Evolutionary conservation across 2,329 filamentous ascomycete genomes (phyloP).

Genomic region (Trichoderma gracile): DNA sequence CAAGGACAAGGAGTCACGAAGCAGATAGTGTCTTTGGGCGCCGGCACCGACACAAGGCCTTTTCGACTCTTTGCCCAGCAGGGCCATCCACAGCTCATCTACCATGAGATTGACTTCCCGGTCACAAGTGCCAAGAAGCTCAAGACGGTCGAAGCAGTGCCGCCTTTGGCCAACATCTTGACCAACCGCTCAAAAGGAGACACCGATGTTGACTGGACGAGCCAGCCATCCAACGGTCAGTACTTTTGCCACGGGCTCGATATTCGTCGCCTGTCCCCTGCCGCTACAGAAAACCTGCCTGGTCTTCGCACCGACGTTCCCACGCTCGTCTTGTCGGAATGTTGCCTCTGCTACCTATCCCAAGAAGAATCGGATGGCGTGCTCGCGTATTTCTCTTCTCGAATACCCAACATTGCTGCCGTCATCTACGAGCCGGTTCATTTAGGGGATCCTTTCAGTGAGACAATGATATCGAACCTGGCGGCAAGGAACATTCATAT

Average conservation of each 20-base stretch:
- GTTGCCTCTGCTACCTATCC: conserved; percentile 88
- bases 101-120: conserved; percentile 92
- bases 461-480: conserved; percentile 89
- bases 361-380: conserved; percentile 63
- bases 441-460: conserved; percentile 82
- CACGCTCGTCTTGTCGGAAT: conserved; percentile 88
- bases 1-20: conserved; percentile 39
- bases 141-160: conserved; percentile 50
- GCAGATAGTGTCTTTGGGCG: conserved; percentile 90
- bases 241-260: conserved; percentile 68
- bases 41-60: conserved; percentile 88
- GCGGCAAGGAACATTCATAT: conserved; percentile 78
- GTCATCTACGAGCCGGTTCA: conserved; percentile 88
- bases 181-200: conserved; percentile 35
- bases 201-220: conserved; percentile 45
- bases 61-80: conserved; percentile 67
- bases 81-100: conserved; percentile 54
- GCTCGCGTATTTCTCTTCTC: conserved; percentile 62
- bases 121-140: conserved; percentile 70
- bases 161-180: conserved; percentile 44
- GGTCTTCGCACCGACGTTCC: conserved; percentile 62
- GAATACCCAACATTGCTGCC: conserved; percentile 54
- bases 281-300: conserved; percentile 29
- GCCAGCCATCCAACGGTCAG: conserved; percentile 41
- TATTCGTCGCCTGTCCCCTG: conserved; percentile 57